Conservation (phyloP, 2,329 filamentous ascomycete genomes). For the Escovopsis sp. region DNA sequence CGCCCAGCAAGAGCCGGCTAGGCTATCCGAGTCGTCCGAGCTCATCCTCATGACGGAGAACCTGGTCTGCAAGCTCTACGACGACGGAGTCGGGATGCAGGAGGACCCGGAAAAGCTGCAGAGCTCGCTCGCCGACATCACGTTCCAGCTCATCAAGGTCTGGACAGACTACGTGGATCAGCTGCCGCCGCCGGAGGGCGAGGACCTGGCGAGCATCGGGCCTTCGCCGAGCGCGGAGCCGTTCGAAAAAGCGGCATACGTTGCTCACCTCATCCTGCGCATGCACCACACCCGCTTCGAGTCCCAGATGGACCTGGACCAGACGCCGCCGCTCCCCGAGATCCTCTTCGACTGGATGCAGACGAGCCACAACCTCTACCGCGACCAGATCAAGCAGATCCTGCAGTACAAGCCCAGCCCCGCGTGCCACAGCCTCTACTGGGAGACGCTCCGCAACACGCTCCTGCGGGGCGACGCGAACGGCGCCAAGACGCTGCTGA, state of each 20-base stretch:
- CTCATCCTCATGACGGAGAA: constrained; percentile 65
- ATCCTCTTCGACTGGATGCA: constrained; percentile 75
- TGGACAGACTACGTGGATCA: constrained; percentile 41
- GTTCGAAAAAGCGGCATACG: constrained; percentile 61
- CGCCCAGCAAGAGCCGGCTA: constrained; percentile 37
- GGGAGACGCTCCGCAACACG: constrained; percentile 65
- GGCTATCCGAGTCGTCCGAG: constrained; percentile 52
- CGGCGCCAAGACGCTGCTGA: constrained; percentile 53
- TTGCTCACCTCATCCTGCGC: constrained; percentile 64
- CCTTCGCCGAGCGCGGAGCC: constrained; percentile 46
- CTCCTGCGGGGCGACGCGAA: constrained; percentile 61
- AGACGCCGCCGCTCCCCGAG: constrained; percentile 50
- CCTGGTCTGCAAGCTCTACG: constrained; percentile 50
- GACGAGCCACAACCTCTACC: constrained; percentile 57
- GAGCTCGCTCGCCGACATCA: constrained; percentile 38
- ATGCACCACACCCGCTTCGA: constrained; percentile 54
- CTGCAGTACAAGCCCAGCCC: constrained; percentile 53
- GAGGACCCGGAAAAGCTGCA: constrained; percentile 43
- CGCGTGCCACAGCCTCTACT: constrained; percentile 63
- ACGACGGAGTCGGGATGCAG: constrained; percentile 40
- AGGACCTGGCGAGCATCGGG: constrained; percentile 47
- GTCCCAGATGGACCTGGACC: constrained; percentile 21
- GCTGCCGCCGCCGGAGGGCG: constrained; percentile 33
- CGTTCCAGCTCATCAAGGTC: constrained; percentile 34
- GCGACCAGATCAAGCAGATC: constrained; percentile 51